Evolutionary conservation across 495 filamentous ascomycete genomes (phyloP).

Genomic region (Penicillium waksmanii): DNA sequence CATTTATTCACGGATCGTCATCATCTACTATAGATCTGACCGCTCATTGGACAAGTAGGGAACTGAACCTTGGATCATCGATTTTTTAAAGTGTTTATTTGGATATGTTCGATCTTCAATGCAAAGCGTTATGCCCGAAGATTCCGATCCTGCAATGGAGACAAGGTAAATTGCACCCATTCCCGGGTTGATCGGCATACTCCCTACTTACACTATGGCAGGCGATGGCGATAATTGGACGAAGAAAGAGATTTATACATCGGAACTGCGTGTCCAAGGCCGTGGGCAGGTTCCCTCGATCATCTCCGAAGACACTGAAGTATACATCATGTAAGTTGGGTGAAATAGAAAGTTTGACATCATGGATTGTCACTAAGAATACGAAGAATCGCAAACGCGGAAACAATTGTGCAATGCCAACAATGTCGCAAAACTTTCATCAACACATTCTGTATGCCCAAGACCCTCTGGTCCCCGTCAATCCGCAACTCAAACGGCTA

Average conservation of each 20-base stretch:
- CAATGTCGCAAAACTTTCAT: constrained; percentile 5
- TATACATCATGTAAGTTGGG: constrained; percentile 6
- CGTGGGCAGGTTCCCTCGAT: constrained; percentile 5
- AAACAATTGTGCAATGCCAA: background rate
- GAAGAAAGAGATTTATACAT: background rate
- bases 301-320: background rate
- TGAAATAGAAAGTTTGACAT: background rate
- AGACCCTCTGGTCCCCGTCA: constrained; percentile 7
- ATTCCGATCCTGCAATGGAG: background rate
- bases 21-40: background rate
- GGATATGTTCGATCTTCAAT: background rate
- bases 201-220: background rate
- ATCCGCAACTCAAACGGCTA: constrained; percentile 19
- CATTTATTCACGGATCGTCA: background rate
- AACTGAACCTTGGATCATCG: background rate
- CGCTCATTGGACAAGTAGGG: background rate
- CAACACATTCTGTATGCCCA: constrained; percentile 7
- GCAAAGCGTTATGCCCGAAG: background rate
- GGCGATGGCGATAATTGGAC: background rate
- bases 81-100: background rate
- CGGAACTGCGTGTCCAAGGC: background rate
- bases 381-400: constrained; percentile 9
- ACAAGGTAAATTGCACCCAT: background rate
- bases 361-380: background rate
- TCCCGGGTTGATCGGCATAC: too few species aligned